phyloP scores from a whole-genome alignment of 2,329 filamentous ascomycete species.

The Fusarium sp. region DNA sequence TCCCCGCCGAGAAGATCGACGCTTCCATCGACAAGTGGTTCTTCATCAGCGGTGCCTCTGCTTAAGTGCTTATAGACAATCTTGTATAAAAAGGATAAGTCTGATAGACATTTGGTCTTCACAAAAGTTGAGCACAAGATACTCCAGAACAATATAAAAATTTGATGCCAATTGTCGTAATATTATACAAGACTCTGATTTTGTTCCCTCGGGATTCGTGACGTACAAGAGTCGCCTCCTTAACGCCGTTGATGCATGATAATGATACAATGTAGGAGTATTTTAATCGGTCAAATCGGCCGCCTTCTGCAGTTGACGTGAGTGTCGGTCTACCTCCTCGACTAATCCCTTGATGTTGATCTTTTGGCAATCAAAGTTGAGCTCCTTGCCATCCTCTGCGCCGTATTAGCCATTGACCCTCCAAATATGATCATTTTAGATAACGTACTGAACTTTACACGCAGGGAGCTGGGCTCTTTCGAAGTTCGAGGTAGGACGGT shows the following conservation, averaged over 20 bases:
- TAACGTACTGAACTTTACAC: conserved; percentile 86
- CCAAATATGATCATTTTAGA: too few relatives aligned
- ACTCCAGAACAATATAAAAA: conserved; percentile 41
- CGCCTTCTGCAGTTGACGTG: conserved; percentile 83
- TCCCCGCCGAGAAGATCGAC: conserved; percentile 90
- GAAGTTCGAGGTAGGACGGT: conserved; percentile 81
- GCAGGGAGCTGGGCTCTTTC: conserved; percentile 77
- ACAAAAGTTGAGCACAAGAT: conserved; percentile 37
- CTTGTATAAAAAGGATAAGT: conserved; percentile 34
- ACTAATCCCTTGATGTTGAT: conserved; percentile 88
- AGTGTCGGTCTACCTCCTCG: conserved; percentile 92
- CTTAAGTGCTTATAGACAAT: conserved; percentile 65
- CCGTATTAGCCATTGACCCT: conserved; percentile 44
- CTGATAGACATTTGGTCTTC: conserved; percentile 35
- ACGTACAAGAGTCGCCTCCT: conserved; percentile 46
- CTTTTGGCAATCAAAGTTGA: conserved; percentile 85
- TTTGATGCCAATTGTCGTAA: conserved; percentile 43
- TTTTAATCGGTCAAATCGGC: conserved; percentile 77
- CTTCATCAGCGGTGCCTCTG: conserved; percentile 98
- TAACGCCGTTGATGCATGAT: conserved; percentile 55
- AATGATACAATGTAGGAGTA: conserved; percentile 47
- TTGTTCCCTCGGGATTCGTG: conserved; percentile 35
- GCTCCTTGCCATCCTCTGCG: conserved; percentile 91
- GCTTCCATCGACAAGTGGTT: conserved; percentile 99
- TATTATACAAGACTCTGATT: conserved; percentile 48